These are phyloP conservation scores for Porphyrellus cyaneotinctus DNA, from an alignment of 768 basidiomycete genomes.

Conservation along the genomic window DNA sequence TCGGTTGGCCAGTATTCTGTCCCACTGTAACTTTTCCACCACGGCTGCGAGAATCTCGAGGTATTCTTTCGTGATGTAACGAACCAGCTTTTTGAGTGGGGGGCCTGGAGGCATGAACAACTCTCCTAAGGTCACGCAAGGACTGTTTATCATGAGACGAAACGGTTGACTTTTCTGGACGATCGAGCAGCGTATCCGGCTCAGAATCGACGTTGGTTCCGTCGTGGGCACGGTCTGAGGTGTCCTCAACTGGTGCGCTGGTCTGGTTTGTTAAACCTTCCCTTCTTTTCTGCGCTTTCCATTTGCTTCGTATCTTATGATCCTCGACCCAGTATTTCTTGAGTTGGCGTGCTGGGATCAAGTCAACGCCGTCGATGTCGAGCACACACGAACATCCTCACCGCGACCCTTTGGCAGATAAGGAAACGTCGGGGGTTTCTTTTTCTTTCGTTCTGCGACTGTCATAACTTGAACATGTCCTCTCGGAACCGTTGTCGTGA, in stretches of 20 bases:
- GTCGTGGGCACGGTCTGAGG: neutral
- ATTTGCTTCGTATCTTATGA: slow-evolving; percentile 73
- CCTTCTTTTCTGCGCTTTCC: slow-evolving; percentile 66
- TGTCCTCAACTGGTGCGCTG: neutral
- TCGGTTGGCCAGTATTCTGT: slow-evolving; percentile 47
- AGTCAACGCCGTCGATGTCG: neutral
- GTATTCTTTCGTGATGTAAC: slow-evolving; percentile 27
- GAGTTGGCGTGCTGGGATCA: slow-evolving; percentile 62
- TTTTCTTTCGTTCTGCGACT: slow-evolving; percentile 26
- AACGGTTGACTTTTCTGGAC: neutral
- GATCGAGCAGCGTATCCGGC: neutral
- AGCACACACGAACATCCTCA: slow-evolving; percentile 26
- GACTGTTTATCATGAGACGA: slow-evolving; percentile 25
- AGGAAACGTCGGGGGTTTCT: slow-evolving; percentile 65
- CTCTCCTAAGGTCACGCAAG: slow-evolving; percentile 55
- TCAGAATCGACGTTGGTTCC: neutral
- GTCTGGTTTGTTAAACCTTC: slow-evolving; percentile 31
- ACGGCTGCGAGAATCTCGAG: slow-evolving; percentile 10
- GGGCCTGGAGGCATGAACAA: slow-evolving; percentile 58
- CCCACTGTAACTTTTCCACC: slow-evolving; percentile 29
- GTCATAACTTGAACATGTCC: too few species aligned
- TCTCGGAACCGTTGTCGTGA: neutral
- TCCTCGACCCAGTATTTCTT: slow-evolving; percentile 78
- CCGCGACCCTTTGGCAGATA: slow-evolving; percentile 64
- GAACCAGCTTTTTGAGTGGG: slow-evolving; percentile 55